Evolutionary conservation across 148 eudicot species (phyloP).

Genomic region (Camellia japonica): DNA sequence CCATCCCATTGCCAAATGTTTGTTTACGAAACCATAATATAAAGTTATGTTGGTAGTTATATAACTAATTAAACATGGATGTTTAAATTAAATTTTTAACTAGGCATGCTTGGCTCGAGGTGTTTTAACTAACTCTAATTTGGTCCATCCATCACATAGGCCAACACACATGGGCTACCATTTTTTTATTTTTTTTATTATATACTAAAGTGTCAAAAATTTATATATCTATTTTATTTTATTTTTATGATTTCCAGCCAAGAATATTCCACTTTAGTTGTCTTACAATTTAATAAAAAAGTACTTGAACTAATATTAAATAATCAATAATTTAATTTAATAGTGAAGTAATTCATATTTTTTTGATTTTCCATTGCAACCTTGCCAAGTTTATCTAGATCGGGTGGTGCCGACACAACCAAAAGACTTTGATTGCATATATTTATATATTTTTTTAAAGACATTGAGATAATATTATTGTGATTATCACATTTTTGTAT

Average conservation of each 20-base stretch:
- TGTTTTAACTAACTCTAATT: too few relatives aligned
- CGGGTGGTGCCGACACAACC: neutral
- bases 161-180: neutral
- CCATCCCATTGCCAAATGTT: too few relatives aligned
- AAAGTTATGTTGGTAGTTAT: too few relatives aligned
- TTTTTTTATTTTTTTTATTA: neutral
- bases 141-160: too few relatives aligned
- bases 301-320: too few relatives aligned
- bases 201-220: neutral
- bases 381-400: neutral
- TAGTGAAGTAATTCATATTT: neutral
- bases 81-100: too few relatives aligned
- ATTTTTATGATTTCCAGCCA: neutral
- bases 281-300: neutral
- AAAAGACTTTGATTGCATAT: neutral
- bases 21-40: too few relatives aligned
- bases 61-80: too few relatives aligned
- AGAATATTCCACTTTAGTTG: neutral
- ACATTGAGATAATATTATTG: neutral
- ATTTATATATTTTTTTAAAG: neutral
- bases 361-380: neutral
- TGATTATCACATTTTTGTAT: too few relatives aligned
- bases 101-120: too few relatives aligned
- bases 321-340: neutral
- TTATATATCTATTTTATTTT: too few relatives aligned